Conservation (phyloP, 2,329 filamentous ascomycete species). For the Ophiostoma montium region DNA sequence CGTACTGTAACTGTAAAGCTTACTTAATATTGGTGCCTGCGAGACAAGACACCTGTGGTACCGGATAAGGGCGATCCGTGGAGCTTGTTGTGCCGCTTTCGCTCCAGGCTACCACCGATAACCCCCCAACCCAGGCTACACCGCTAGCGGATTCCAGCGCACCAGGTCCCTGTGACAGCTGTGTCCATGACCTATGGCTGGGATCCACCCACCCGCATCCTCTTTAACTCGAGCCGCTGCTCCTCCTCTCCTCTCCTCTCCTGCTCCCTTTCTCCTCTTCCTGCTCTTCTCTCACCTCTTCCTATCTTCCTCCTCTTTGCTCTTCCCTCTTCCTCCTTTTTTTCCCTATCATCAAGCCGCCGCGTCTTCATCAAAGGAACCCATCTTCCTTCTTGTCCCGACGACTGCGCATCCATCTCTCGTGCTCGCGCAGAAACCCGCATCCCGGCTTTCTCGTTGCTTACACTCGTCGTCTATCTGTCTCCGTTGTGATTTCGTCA, state of each 20-base stretch:
- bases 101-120: too few relatives aligned
- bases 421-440: not conserved
- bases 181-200: not conserved
- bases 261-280: constrained; percentile 2
- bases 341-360: not conserved
- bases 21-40: too few relatives aligned
- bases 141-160: not conserved
- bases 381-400: not conserved
- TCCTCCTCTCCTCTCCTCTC: not conserved
- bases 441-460: not conserved
- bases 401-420: not conserved
- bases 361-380: not conserved
- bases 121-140: not conserved
- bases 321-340: not conserved
- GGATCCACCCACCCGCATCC: constrained; percentile 4
- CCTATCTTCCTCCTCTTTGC: not conserved
- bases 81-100: too few relatives aligned
- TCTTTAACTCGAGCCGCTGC: not conserved
- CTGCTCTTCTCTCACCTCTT: not conserved
- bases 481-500: not conserved
- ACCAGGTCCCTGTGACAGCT: not conserved
- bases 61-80: too few relatives aligned
- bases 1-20: too few relatives aligned
- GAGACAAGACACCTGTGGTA: too few relatives aligned
- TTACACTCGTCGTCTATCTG: not conserved